Evolutionary conservation across 2,329 filamentous ascomycete genomes (phyloP).

Genomic region (Colletotrichum cordylinicola): DNA sequence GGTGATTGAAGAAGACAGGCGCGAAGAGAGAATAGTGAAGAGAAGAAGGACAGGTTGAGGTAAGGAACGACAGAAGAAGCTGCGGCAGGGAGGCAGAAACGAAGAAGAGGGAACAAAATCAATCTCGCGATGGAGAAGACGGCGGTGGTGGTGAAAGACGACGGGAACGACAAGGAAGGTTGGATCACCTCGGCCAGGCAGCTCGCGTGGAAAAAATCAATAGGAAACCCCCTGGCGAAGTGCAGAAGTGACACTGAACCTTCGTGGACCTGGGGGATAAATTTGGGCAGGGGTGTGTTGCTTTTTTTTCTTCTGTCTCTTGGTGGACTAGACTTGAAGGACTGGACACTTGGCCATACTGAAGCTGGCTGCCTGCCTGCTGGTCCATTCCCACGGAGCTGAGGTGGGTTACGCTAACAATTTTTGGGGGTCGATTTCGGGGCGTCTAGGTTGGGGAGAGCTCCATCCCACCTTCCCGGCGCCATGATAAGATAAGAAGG

Average conservation of each 20-base stretch:
- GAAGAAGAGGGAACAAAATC: not conserved
- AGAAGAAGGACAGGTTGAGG: conserved; percentile 10
- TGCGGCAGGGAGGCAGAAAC: not conserved
- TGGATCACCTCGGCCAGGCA: not conserved
- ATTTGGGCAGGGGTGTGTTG: not conserved
- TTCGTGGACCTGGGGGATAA: not conserved
- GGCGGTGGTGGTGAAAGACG: not conserved
- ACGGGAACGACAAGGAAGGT: not conserved
- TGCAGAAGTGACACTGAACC: conserved; percentile 9
- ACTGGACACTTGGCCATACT: conserved; percentile 20
- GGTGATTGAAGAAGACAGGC: conserved; percentile 11
- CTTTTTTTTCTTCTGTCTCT: not conserved
- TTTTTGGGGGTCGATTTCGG: not conserved
- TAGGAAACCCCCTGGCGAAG: conserved; percentile 3
- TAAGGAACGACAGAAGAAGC: conserved; percentile 17
- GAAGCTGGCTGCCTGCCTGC: not conserved
- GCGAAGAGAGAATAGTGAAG: conserved; percentile 1
- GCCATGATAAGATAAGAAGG: conserved; percentile 13
- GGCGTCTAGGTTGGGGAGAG: not conserved
- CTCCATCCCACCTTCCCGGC: not conserved
- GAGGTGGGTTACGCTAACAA: not conserved
- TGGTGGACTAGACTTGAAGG: not conserved
- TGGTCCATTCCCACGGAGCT: not conserved
- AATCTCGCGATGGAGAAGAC: not conserved
- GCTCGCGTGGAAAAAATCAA: conserved; percentile 11